Evolutionary conservation across 768 basidiomycete species (phyloP), one percentile per base, ranked within the genome.

Genomic region (Clavulina sp.): DNA sequence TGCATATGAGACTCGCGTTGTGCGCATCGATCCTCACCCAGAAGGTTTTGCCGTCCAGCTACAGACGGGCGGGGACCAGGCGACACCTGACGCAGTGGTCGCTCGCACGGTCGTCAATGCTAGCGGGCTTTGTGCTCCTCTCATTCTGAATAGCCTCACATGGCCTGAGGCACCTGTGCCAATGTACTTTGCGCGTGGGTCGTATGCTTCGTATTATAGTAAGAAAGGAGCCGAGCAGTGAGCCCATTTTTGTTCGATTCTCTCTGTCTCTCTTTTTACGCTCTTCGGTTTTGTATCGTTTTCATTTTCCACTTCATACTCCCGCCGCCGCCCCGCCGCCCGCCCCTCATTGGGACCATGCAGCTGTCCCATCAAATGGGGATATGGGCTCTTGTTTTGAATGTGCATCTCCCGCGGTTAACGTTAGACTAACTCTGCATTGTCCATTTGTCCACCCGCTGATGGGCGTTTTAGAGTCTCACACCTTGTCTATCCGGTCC

Each of bases 401-500:
- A n/a, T n/a, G n/a, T n/a, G n/a, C n/a, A n/a, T n/a, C n/a, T n/a
- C n/a, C n/a, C n/a, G n/a, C n/a, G n/a, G n/a, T n/a, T n/a, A n/a
- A n/a, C n/a, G n/a, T n/a, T n/a, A n/a, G n/a, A n/a, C n/a, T n/a
- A n/a, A n/a, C n/a, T n/a, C n/a, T n/a, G n/a, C n/a, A n/a, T n/a
- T n/a, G n/a, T n/a, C n/a, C n/a, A n/a, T n/a, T n/a, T n/a, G n/a
- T n/a, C n/a, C n/a, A n/a, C n/a, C n/a, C n/a, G n/a, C n/a, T n/a
- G n/a, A 78, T 80, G 0, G 89, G 88, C 0, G 70, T 81, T 21
- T 65, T 13, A 63, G 71, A 9, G 70, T 95, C 51, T 72, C 71
- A 3, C 80, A 79, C 57, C 75, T 99, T 54, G 78, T 99, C 60
- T 96, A 99, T 66, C 92, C 93, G 2, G 91, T 85, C 56, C 91